Evolutionary conservation across 2,329 filamentous ascomycete species (phyloP), one percentile per base, ranked within the genome.

Genomic region (Fusarium mangiferae): DNA sequence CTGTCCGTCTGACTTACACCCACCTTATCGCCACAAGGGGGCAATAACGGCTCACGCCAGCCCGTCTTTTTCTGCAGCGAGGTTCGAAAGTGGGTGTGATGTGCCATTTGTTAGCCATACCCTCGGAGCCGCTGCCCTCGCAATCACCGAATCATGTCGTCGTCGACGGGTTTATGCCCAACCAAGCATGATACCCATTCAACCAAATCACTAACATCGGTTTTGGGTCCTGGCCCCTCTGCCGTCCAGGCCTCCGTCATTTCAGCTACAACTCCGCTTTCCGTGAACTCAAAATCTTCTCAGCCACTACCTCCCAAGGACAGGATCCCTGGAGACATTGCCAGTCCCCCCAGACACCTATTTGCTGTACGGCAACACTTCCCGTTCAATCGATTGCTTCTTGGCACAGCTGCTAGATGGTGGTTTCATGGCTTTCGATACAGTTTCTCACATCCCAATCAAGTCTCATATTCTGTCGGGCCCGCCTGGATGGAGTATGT

Each of bases 191-290:
- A 71, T 58, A 51, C 49, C 67, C 54, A 68, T 74, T 57, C 62
- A 65, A 59, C 54, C 66, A 46, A 69, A 73, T 73, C 51, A 24
- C 48, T 58, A 68, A 68, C 70, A 54, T 49, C 45, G 39, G 33
- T 33, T 54, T 54, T 42, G 20, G 42, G 39, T 54, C 35, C 57
- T 65, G 46, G 57, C 41, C 48, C 70, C 58, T 66, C 48, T 66
- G 55, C 63, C 26, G 51, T 62, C 56, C 55, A 33, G 28, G 68
- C 38, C 58, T 72, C 67, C 71, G 67, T 74, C 71, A 74, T 74
- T 74, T 74, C 72, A 74, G 72, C 72, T 74, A 33, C 68, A 46
- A 51, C 71, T 74, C 72, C 72, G 68, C 72, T 74, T 74, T 55
- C 63, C 45, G 56, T 49, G 33, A 74, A 74, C 72, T 74, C 72